These are phyloP conservation scores for Cladobotryum mycophilum DNA, from an alignment of 2,329 filamentous ascomycete species.

Conservation along the genomic window DNA sequence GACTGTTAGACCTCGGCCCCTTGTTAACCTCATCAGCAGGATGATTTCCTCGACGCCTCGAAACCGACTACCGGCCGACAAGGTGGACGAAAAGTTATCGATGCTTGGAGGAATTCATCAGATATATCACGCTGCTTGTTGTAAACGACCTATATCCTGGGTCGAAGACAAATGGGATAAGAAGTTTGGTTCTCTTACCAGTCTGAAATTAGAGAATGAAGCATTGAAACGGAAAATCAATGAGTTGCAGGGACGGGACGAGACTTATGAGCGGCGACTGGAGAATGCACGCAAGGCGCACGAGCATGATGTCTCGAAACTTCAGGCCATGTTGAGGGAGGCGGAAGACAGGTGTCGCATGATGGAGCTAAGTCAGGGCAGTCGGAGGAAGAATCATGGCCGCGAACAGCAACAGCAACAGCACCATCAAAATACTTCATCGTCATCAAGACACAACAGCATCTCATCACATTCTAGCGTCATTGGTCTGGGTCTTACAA, in stretches of 20 bases:
- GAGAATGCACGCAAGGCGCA: slow-evolving; percentile 30
- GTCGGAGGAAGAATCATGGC: slow-evolving; percentile 17
- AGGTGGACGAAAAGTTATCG: slow-evolving; percentile 35
- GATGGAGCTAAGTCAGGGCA: slow-evolving; percentile 22
- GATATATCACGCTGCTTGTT: slow-evolving; percentile 41
- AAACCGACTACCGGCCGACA: slow-evolving; percentile 27
- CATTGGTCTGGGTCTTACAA: slow-evolving; percentile 17
- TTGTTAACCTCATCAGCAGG: slow-evolving; percentile 30
- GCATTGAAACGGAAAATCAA: slow-evolving; percentile 27
- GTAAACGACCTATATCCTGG: slow-evolving; percentile 33
- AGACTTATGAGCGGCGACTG: slow-evolving; percentile 34
- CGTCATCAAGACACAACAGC: slow-evolving; percentile 13
- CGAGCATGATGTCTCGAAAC: slow-evolving; percentile 24
- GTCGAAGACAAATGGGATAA: slow-evolving; percentile 33
- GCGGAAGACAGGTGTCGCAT: slow-evolving; percentile 26
- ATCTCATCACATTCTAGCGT: slow-evolving; percentile 12
- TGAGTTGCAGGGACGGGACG: slow-evolving; percentile 32
- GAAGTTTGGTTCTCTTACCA: slow-evolving; percentile 22
- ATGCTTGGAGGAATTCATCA: slow-evolving; percentile 42
- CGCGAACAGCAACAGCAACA: slow-evolving; percentile 11
- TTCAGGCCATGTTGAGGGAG: slow-evolving; percentile 30
- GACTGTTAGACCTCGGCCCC: slow-evolving; percentile 35
- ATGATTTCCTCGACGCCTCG: slow-evolving; percentile 30
- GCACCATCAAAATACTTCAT: slow-evolving; percentile 4
- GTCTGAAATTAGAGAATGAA: slow-evolving; percentile 28